Conservation (phyloP, 2,329 filamentous ascomycete species). For the Beauveria caledonica region DNA sequence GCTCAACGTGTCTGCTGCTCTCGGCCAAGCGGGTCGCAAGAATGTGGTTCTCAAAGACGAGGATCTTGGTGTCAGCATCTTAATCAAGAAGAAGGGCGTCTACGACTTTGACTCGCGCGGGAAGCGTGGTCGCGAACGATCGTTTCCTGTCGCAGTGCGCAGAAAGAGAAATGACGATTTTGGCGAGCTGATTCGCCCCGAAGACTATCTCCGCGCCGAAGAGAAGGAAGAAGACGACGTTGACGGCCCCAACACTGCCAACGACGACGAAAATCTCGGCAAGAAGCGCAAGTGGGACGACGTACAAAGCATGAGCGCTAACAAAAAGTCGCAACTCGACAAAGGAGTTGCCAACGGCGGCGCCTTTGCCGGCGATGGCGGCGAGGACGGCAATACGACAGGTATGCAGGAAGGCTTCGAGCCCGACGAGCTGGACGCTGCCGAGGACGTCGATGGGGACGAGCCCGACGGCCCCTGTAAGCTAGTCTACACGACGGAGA, state of each 20-base stretch:
- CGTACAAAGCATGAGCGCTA: constrained; percentile 30
- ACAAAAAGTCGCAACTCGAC: constrained; percentile 51
- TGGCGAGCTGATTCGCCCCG: constrained; percentile 85
- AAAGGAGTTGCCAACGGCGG: constrained; percentile 36
- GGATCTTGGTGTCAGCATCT: constrained; percentile 83
- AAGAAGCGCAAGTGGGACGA: constrained; percentile 96
- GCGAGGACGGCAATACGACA: constrained; percentile 16
- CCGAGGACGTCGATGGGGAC: constrained; percentile 46
- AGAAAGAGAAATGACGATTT: constrained; percentile 81
- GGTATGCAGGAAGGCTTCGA: constrained; percentile 29
- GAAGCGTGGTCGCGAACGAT: constrained; percentile 84
- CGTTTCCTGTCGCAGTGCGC: constrained; percentile 81
- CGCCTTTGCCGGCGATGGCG: constrained; percentile 28
- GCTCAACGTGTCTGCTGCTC: constrained; percentile 76
- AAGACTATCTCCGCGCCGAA: constrained; percentile 88
- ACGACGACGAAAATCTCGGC: constrained; percentile 59
- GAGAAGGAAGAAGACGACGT: constrained; percentile 72
- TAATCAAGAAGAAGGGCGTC: constrained; percentile 81
- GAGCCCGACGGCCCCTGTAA: constrained; percentile 62
- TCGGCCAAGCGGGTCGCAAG: constrained; percentile 75
- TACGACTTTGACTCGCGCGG: constrained; percentile 88
- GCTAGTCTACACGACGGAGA: constrained; percentile 55
- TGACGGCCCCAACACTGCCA: constrained; percentile 30
- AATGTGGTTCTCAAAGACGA: constrained; percentile 83
- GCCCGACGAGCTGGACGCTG: constrained; percentile 49